Evolutionary conservation across 2,329 filamentous ascomycete genomes (phyloP), one percentile per base, ranked within the genome.

Genomic region (Nemania diffusa): DNA sequence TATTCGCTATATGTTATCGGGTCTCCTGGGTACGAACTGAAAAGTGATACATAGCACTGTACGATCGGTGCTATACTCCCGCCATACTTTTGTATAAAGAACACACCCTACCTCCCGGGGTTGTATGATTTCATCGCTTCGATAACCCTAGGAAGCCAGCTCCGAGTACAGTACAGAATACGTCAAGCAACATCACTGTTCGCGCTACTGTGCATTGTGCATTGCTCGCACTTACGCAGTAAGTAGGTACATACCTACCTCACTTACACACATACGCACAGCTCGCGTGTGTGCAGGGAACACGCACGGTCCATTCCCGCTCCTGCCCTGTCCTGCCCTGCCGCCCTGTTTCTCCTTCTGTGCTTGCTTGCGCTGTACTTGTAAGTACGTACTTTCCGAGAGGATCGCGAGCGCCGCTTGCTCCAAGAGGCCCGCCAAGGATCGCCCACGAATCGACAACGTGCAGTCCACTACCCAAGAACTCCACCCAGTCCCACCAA

Each of bases 401-500:
- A 56, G 53, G 57, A 34, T 42, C 50, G 65, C 32, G 65, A 60
- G 42, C 61, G 9, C 44, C 51, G 57, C 40, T 40, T 51, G 53
- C 44, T 57, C 61, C 58, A 57, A 61, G 46, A 29, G 29, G 32
- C 24, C 40, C 58, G 58, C 62, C 66, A 65, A 68, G 66, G 29
- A 59, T 60, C 13, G 32, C 61, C 62, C 62, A 65, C 62, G 68
- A 70, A 70, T 68, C 68, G 62, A 69, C 64, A 64, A 48, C 37
- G 57, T 57, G 59, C 58, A 55, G 53, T 24, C 26, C 48, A 53
- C 37, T 46, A 53, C 46, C 55, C 60, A 53, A n/a, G 22, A 15
- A 32, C 61, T 68, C 65, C 61, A 40, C 46, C 44, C 44, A 22
- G 44, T 27, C 48, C 7, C 42, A 22, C n/a, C n/a, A n/a, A n/a